Evolutionary conservation across 164 flowering plant species (phyloP), one percentile per base, ranked within the genome.

Genomic region (Umbilicus rupestris): DNA sequence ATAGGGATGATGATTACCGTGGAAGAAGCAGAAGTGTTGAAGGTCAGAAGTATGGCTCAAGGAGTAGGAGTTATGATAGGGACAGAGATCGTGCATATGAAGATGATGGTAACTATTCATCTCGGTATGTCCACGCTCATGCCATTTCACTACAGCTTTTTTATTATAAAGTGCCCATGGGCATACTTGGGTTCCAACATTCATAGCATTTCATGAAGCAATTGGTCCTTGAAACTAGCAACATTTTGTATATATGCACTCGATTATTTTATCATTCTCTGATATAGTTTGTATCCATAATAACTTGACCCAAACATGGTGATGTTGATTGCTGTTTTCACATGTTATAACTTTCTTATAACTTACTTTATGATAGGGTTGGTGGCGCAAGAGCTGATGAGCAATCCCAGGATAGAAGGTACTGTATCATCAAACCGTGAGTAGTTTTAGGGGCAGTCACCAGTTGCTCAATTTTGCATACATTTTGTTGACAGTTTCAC

Each of bases 31-130:
- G 72, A 73, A 82, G 81, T 69, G 68, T 72, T 71, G 96, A 94
- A 73, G 86, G 80, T 17, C 66, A 78, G 71, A 85, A 80, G 46
- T 70, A 83, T 75, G 87, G 86, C 29, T 72, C 89, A 65, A 84
- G 91, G 78, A 83, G 87, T 76, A 84, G 88, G 78, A 85, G 96
- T 67, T 70, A 81, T 71, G 89, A 92, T 71, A 74, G 84, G 79
- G 89, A 87, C 60, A 77, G 80, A 63, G 86, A 85, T 8, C 89
- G 80, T 39, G 64, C 77, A 78, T 94, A 89, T 50, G 96, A 89
- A 50, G 93, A 87, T 72, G 96, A 95, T 79, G 89, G 82, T 50
- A 90, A 82, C 66, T 78, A 84, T 73, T 88, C 99, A 69, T 80
- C 97, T 68, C 81, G 96, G 97, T 95, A 83, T 68, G 74, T 45